phyloP scores from a whole-genome alignment of 805 yeast genomes.

The Ogataea paradorogensis region DNA sequence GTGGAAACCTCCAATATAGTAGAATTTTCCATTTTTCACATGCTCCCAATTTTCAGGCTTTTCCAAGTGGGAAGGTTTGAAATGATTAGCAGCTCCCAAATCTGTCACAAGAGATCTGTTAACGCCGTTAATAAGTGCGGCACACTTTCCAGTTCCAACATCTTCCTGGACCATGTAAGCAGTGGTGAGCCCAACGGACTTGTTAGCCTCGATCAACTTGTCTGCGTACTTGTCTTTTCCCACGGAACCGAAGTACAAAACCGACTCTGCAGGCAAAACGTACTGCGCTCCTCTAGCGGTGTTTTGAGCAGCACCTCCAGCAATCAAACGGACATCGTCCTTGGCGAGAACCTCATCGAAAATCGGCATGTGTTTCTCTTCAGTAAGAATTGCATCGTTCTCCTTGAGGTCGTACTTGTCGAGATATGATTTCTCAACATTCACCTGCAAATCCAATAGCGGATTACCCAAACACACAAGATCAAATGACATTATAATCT shows the following conservation, averaged over 20 bases:
- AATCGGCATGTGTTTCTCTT: slow-evolving; percentile 81
- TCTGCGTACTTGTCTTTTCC: slow-evolving; percentile 89
- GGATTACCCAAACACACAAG: slow-evolving; percentile 92
- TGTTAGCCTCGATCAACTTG: slow-evolving; percentile 77
- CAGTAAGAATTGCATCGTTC: slow-evolving; percentile 87
- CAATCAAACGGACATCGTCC: slow-evolving; percentile 66
- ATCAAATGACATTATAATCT: slow-evolving; percentile 51
- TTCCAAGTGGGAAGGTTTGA: slow-evolving; percentile 83
- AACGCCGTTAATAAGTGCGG: slow-evolving; percentile 80
- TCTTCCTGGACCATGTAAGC: slow-evolving; percentile 77
- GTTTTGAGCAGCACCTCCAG: slow-evolving; percentile 99
- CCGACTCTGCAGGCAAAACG: slow-evolving; percentile 74
- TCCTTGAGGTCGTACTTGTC: slow-evolving; percentile 81
- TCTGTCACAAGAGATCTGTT: slow-evolving; percentile 95
- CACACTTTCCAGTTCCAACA: slow-evolving; percentile 94
- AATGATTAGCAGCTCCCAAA: slow-evolving; percentile 96
- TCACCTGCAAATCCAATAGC: slow-evolving; percentile 79
- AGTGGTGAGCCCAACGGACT: slow-evolving; percentile 82
- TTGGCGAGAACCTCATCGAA: slow-evolving; percentile 70
- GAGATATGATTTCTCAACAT: slow-evolving; percentile 64
- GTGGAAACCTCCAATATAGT: slow-evolving; percentile 98
- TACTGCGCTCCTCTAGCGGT: slow-evolving; percentile 98
- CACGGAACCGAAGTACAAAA: slow-evolving; percentile 93
- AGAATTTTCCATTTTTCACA: slow-evolving; percentile 77
- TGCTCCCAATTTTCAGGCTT: slow-evolving; percentile 85